Base-by-base conservation (phyloP, 257 asterid species). In the Solanum pennellii region DNA sequence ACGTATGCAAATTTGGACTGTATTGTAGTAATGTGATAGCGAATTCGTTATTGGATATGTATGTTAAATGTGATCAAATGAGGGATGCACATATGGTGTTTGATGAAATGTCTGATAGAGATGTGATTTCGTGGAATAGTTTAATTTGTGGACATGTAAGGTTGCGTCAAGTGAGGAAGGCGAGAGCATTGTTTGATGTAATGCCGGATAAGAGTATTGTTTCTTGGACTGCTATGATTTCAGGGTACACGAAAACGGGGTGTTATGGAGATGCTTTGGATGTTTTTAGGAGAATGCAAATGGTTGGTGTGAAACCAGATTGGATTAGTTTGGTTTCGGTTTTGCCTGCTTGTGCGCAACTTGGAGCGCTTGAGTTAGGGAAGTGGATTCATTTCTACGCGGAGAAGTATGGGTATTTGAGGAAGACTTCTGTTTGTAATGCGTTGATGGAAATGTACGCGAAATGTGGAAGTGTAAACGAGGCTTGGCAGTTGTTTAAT, bases 381-480 rank as follows among this genome's bases (percentile, higher is more conserved):
- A 92, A 90, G 66, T 94, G 96, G 98, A 89, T 94, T 91, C 98
- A 95, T 85, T 92, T 91, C 59, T 94, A 92, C 5, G 95, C 97
- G 3, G 93, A 88, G 25, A 91, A 88, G 76, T 89, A 89, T 0
- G 95, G 94, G n/a, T 87, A 91, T 72, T 88, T 95, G 92, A 88
- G 86, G 16, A 94, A 88, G 89, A 93, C 88, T 6, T 15, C 89
- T 23, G 89, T 94, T 1, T 93, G 97, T 91, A 95, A 96, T 72
- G 97, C 98, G 6, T 37, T 96, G 91, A 93, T 94, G 37, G 98
- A 95, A 77, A 94, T 96, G 99, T 96, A 95, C 90, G 90, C 94
- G 0, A 96, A 93, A 90, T 95, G 98, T 85, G 98, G 98, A 18
- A 90, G 93, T 44, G 89, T 93, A 84, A 29, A 83, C 31, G 89